Evolutionary conservation across 306 rosid species (phyloP), one percentile per base, ranked within the genome.

Genomic region (Geum urbanum): DNA sequence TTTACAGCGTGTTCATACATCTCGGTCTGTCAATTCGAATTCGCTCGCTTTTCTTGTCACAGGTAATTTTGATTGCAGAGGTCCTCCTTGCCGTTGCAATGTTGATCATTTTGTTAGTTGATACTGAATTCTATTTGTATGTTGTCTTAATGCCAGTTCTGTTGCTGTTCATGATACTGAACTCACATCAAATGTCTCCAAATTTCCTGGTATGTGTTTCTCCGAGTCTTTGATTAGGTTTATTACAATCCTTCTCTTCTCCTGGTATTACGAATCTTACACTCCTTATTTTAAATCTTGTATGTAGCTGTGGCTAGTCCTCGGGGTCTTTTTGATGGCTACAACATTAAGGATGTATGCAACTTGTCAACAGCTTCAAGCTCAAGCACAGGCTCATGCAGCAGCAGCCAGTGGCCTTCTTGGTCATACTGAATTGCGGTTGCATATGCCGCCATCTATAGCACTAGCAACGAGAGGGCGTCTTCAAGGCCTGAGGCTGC

Each of bases 341-440:
- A 94, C 99, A 69, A 87, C 91, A 41, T 80, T 91, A 73, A 83
- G 99, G 85, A 91, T 94, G 99, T 94, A 94, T 15, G 99, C 99
- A 51, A 90, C 98, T 56, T 94, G 97, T 81, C 98, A 94, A 69
- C 97, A 90, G 73, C 98, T 94, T 68, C 98, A 92, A 81, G 92
- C 96, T 13, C 96, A 94, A 81, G 97, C 97, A 75, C 99, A 94
- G 82, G 95, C 89, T 72, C 96, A 89, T 83, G 95, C 96, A 44
- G 88, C 82, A 6, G 90, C 96, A 54, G 90, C 90, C 70, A 79
- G 95, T 81, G 97, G 96, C 61, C 88, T 94, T 82, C 90, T 90
- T 50, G 94, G 95, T 48, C 97, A 88, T 72, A 85, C 98, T 35
- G 98, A 88, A 82, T 62, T 90, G 75, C 87, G 96, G 76, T 59